Percentiles rank a stretch among this genome's conserved stretches.
These are phyloP conservation scores for Penicillium ochrochloron DNA, from an alignment of 495 filamentous ascomycete species.

Conservation along the genomic window DNA sequence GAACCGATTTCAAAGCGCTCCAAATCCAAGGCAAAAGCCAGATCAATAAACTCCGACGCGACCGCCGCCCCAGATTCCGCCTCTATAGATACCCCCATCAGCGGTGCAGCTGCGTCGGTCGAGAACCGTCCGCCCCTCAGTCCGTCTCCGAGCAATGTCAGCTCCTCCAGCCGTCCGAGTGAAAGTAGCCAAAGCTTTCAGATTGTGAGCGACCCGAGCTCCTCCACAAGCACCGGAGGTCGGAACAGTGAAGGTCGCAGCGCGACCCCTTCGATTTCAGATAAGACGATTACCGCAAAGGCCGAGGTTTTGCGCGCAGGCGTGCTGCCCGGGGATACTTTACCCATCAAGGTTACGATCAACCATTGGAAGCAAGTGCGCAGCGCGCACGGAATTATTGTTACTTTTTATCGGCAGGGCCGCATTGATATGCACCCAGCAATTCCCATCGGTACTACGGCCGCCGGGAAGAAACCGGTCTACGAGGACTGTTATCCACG, in stretches of 20 bases:
- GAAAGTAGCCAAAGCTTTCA: slow-evolving; percentile 62
- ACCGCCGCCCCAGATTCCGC: slow-evolving; percentile 39
- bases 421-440: slow-evolving; percentile 86
- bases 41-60: slow-evolving; percentile 40
- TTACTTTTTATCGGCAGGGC: slow-evolving; percentile 90
- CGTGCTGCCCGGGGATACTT: slow-evolving; percentile 80
- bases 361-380: slow-evolving; percentile 86
- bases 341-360: slow-evolving; percentile 79
- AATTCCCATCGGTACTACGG: slow-evolving; percentile 62
- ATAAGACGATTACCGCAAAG: slow-evolving; percentile 83
- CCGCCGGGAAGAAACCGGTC: slow-evolving; percentile 65
- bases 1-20: slow-evolving; percentile 68
- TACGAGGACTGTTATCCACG: slow-evolving; percentile 86
- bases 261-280: slow-evolving; percentile 44
- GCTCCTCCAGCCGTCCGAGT: slow-evolving; percentile 64
- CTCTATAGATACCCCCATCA: slow-evolving; percentile 41
- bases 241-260: slow-evolving; percentile 51
- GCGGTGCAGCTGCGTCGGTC: slow-evolving; percentile 30
- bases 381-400: slow-evolving; percentile 88
- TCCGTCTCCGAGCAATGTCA: slow-evolving; percentile 66
- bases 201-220: slow-evolving; percentile 44
- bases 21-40: slow-evolving; percentile 52
- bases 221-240: slow-evolving; percentile 41
- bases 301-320: slow-evolving; percentile 82
- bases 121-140: slow-evolving; percentile 52